Base-by-base conservation (phyloP, 2,329 filamentous ascomycete genomes). In the Catunica adiposa region DNA sequence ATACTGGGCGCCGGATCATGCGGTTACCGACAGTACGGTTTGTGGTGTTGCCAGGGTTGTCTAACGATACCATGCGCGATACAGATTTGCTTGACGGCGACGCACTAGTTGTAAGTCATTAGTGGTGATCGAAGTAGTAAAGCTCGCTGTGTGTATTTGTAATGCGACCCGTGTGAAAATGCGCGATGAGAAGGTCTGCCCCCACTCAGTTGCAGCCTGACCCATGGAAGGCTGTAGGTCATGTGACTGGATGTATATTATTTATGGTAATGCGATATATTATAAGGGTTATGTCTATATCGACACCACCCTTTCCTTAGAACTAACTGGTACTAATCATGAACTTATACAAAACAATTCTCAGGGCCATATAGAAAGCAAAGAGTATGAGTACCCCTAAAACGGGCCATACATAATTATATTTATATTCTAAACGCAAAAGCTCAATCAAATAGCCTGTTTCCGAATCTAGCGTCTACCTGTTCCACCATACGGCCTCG, bases 401-500 rank as follows among this genome's bases (percentile, higher is more conserved):
- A 37, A 7, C 15, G 34, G 34, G 34, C 38, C 11, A 42, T n/a
- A 20, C 38, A 42, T 6, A 20, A 42, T 7, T 42, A 4, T 42
- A 42, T 42, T 42, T 15, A n/a, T 15, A n/a, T 15, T n/a, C 38
- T n/a, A 42, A 42, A 42, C 22, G 20, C 23, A 17, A 51, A 26
- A 26, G 11, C 11, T 15, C 15, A 42, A 7, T 42, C 38, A 42
- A n/a, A n/a, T 42, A 15, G 15, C 38, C 38, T 29, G 20, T 29
- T 44, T 34, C 6, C 38, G 11, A 22, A 47, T 55, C 53, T 47
- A 55, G 8, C 44, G 44, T 48, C 44, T 44, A 50, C 44, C 29
- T 37, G 51, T 22, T 5, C 54, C 23, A 17, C 37, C 53, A 50
- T 58, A 58, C 31, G 53, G 56, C 47, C 56, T 37, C 11, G 56